Evolutionary conservation across 169 alveolate species (phyloP).

Genomic region (Plasmodium blacklocki): DNA sequence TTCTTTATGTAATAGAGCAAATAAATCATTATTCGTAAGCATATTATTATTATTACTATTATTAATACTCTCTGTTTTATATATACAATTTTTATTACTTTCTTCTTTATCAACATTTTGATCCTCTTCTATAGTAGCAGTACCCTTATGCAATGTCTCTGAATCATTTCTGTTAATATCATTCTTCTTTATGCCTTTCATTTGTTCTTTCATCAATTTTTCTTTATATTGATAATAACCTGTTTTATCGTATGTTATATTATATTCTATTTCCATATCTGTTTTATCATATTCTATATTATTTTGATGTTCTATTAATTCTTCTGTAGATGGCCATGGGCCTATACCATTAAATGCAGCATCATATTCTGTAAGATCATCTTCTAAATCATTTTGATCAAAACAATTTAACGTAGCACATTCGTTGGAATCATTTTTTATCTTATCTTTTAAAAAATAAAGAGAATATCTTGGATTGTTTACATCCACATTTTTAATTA

Average conservation of each 20-base stretch:
- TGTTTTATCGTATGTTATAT: slow-evolving; percentile 45
- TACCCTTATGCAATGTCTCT: background rate
- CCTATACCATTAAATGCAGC: slow-evolving; percentile 80
- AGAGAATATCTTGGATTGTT: slow-evolving; percentile 45
- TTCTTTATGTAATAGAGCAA: too few species aligned
- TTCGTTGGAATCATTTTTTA: slow-evolving; percentile 15
- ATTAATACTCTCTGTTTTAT: background rate
- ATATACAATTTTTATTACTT: background rate
- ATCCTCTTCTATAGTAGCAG: background rate
- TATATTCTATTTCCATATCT: slow-evolving; percentile 60
- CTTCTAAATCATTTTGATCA: slow-evolving; percentile 66
- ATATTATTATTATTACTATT: background rate
- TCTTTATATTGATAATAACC: slow-evolving; percentile 20
- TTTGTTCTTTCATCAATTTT: slow-evolving; percentile 2
- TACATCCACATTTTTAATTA: slow-evolving; percentile 70
- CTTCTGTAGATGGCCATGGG: slow-evolving; percentile 81
- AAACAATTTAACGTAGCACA: slow-evolving; percentile 24
- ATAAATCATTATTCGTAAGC: too few species aligned
- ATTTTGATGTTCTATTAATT: slow-evolving; percentile 75
- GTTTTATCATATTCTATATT: slow-evolving; percentile 66
- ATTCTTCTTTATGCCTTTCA: background rate
- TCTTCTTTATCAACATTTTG: background rate
- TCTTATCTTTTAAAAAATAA: slow-evolving; percentile 14
- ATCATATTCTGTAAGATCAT: slow-evolving; percentile 84
- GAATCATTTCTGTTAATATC: background rate